These are phyloP conservation scores for Tilletia caries DNA, from an alignment of 1,284 basidiomycete species.

Conservation along the genomic window DNA sequence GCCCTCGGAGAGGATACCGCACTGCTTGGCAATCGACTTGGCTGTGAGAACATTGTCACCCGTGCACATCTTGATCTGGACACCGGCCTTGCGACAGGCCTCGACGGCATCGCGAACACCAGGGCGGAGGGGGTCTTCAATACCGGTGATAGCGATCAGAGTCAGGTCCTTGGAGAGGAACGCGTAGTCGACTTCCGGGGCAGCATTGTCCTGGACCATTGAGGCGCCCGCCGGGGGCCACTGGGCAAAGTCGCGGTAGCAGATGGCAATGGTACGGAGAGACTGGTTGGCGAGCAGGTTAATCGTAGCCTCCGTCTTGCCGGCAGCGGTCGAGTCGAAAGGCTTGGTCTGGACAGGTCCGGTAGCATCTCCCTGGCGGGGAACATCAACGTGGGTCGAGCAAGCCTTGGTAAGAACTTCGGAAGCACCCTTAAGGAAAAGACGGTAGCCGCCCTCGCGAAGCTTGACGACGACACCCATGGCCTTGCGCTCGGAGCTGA, in stretches of 20 bases:
- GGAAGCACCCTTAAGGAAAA: slow-evolving; percentile 88
- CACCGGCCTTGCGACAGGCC: slow-evolving; percentile 81
- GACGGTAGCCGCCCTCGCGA: slow-evolving; percentile 63
- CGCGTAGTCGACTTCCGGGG: slow-evolving; percentile 65
- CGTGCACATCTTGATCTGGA: slow-evolving; percentile 98
- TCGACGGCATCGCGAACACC: slow-evolving; percentile 84
- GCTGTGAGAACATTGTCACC: slow-evolving; percentile 88
- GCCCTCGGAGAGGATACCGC: slow-evolving; percentile 85
- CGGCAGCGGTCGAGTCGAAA: slow-evolving; percentile 60
- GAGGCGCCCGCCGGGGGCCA: slow-evolving; percentile 71
- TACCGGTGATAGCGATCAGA: slow-evolving; percentile 82
- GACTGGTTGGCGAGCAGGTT: slow-evolving; percentile 96
- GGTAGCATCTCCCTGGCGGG: slow-evolving; percentile 20
- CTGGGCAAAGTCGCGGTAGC: slow-evolving; percentile 76
- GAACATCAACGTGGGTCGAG: slow-evolving; percentile 68
- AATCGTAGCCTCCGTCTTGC: slow-evolving; percentile 74
- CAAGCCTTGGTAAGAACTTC: slow-evolving; percentile 83
- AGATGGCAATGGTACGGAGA: slow-evolving; percentile 85
- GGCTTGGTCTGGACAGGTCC: slow-evolving; percentile 62
- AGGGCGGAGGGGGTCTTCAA: slow-evolving; percentile 89
- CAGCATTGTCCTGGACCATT: slow-evolving; percentile 57
- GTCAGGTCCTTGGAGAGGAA: slow-evolving; percentile 71
- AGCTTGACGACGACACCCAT: slow-evolving; percentile 85
- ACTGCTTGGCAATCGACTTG: slow-evolving; percentile 88
- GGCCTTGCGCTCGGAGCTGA: slow-evolving; percentile 89